A percentile compares a stretch with the other conserved stretches of the same genome.
These are phyloP conservation scores for Euphorbia pulcherrima DNA, from an alignment of 345 rosid species.

Conservation along the genomic window DNA sequence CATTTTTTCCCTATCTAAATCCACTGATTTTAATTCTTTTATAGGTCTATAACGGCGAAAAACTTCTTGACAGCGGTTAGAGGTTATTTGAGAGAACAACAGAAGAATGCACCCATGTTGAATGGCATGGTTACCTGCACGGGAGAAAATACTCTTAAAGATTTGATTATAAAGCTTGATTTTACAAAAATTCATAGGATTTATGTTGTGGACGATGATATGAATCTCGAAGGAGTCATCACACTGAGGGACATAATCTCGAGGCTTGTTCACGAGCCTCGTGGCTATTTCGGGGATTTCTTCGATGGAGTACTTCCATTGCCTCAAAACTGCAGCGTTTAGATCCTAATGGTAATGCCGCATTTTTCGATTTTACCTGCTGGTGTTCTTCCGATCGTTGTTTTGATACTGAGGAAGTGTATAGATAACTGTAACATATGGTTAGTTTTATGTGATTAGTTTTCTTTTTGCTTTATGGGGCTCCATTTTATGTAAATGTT, in stretches of 20 bases:
- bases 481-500: slow-evolving; percentile 19
- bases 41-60: slow-evolving; percentile 82
- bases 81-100: slow-evolving; percentile 53
- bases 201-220: slow-evolving; percentile 74
- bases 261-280: slow-evolving; percentile 89
- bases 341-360: slow-evolving; percentile 16
- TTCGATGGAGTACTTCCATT: slow-evolving; percentile 83
- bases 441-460: slow-evolving; percentile 22
- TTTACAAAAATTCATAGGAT: slow-evolving; percentile 61
- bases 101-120: slow-evolving; percentile 47
- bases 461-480: neutral
- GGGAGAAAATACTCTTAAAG: slow-evolving; percentile 54
- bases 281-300: slow-evolving; percentile 96
- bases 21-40: neutral
- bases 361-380: slow-evolving; percentile 10
- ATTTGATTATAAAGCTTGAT: slow-evolving; percentile 70
- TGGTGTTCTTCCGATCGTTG: neutral
- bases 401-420: slow-evolving; percentile 14
- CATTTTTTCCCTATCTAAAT: neutral
- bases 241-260: slow-evolving; percentile 87
- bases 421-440: slow-evolving; percentile 24
- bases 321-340: slow-evolving; percentile 73
- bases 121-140: slow-evolving; percentile 73
- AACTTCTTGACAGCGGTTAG: slow-evolving; percentile 67
- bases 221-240: slow-evolving; percentile 85